phyloP scores from a whole-genome alignment of 768 basidiomycete species.

The Tylopilus plumbeoviolaceoides region DNA sequence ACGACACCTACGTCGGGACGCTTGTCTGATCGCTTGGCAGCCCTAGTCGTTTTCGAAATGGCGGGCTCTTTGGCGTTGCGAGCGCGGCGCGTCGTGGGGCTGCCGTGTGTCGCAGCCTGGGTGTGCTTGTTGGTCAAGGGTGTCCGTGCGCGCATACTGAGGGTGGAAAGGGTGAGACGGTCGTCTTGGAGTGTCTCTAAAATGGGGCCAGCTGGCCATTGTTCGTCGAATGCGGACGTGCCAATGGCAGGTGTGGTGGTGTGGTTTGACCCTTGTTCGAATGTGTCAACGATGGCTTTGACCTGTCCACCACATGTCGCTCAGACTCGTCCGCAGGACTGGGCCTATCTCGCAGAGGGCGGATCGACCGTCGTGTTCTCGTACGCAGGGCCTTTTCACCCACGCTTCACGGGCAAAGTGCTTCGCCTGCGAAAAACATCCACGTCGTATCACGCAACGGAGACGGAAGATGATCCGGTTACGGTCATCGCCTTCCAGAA shows the following conservation, averaged over 20 bases:
- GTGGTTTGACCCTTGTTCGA: not conserved
- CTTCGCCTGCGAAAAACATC: conserved; percentile 71
- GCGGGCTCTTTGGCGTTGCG: conserved; percentile 5
- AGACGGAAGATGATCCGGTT: conserved; percentile 36
- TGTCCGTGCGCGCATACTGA: conserved; percentile 17
- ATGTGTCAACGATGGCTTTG: not conserved
- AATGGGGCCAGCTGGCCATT: conserved; percentile 9
- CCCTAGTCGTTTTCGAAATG: conserved; percentile 5
- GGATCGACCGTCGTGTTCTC: conserved; percentile 87
- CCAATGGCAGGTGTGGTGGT: too few species aligned
- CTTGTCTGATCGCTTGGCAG: conserved; percentile 3
- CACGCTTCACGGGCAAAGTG: conserved; percentile 57
- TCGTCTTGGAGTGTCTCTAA: not conserved
- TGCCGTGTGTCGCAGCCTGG: not conserved
- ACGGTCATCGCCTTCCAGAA: conserved; percentile 54
- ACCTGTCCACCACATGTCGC: conserved; percentile 7
- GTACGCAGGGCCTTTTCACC: conserved; percentile 56
- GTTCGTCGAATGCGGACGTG: conserved; percentile 13
- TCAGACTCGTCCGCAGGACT: conserved; percentile 45
- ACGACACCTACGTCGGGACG: conserved; percentile 2
- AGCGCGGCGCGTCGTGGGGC: conserved; percentile 10
- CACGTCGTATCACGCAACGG: too few species aligned
- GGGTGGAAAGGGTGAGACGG: not conserved
- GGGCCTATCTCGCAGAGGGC: conserved; percentile 91
- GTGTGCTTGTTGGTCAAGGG: conserved; percentile 5